Conservation (phyloP, 345 rosid genomes). For the Lumnitzera racemosa region DNA sequence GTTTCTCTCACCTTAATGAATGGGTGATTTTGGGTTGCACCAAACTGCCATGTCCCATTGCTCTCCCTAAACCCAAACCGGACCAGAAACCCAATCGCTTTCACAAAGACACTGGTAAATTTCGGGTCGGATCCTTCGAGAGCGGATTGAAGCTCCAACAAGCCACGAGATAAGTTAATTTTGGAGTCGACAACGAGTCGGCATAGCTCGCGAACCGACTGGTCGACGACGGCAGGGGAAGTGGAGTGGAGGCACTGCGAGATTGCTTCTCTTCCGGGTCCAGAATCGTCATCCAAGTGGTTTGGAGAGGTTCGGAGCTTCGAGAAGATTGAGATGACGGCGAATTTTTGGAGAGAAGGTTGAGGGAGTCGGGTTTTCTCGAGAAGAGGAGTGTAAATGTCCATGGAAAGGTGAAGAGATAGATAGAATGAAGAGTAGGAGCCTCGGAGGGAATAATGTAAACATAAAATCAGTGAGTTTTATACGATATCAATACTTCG, state of each 20-base stretch:
- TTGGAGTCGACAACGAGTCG: conserved; percentile 57
- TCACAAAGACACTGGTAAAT: conserved; percentile 46
- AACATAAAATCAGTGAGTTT: too few species aligned
- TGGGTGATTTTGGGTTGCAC: conserved; percentile 58
- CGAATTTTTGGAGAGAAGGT: conserved; percentile 74
- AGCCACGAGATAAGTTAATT: conserved; percentile 42
- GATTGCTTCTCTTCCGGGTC: conserved; percentile 55
- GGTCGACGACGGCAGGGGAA: conserved; percentile 72
- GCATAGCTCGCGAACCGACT: conserved; percentile 84
- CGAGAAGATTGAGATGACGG: conserved; percentile 69
- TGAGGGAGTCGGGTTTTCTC: conserved; percentile 72
- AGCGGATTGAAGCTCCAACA: conserved; percentile 81
- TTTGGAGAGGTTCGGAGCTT: conserved; percentile 63
- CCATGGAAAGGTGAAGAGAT: conserved; percentile 30
- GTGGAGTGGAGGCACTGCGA: conserved; percentile 56
- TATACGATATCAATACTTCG: too few species aligned
- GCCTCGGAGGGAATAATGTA: too few species aligned
- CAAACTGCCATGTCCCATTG: conserved; percentile 42
- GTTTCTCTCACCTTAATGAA: conserved; percentile 52
- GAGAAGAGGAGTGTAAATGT: conserved; percentile 48
- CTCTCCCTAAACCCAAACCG: conserved; percentile 43
- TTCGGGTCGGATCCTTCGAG: conserved; percentile 67
- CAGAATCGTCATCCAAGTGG: conserved; percentile 46
- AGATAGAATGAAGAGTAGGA: neutral
- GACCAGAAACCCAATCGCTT: conserved; percentile 58